These are phyloP conservation scores for Trichoderma sp. DNA, from an alignment of 2,329 filamentous ascomycete genomes.

Conservation along the genomic window DNA sequence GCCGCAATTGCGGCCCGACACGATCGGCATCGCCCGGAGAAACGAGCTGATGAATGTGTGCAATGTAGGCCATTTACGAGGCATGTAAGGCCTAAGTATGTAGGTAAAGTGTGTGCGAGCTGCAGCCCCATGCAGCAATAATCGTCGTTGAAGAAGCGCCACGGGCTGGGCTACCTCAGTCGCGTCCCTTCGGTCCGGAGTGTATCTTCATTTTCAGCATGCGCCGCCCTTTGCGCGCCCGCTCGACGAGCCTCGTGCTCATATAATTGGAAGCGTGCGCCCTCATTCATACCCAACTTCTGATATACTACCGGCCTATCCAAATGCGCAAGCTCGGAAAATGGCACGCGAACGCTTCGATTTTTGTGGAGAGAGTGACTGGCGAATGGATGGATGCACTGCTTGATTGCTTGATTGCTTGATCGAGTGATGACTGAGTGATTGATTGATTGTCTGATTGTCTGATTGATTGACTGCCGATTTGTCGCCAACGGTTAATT, in stretches of 20 bases:
- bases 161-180: not conserved
- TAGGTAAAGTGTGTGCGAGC: constrained; percentile 5
- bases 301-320: not conserved
- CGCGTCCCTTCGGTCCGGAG: not conserved
- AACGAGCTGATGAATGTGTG: constrained; percentile 15
- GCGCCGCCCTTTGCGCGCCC: constrained; percentile 10
- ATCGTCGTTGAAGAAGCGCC: not conserved
- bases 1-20: constrained; percentile 19
- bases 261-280: not conserved
- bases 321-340: not conserved
- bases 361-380: not conserved
- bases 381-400: not conserved
- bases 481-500: not conserved
- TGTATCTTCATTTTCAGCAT: not conserved
- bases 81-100: not conserved
- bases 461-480: not conserved
- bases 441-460: too few relatives aligned
- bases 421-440: not conserved
- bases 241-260: constrained; percentile 3
- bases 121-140: constrained; percentile 6
- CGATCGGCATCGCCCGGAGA: constrained; percentile 16
- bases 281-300: not conserved
- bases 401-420: not conserved
- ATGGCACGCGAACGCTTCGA: constrained; percentile 8
- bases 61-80: not conserved